Evolutionary conservation across 257 asterid genomes (phyloP).

Genomic region (Echites panduratus): DNA sequence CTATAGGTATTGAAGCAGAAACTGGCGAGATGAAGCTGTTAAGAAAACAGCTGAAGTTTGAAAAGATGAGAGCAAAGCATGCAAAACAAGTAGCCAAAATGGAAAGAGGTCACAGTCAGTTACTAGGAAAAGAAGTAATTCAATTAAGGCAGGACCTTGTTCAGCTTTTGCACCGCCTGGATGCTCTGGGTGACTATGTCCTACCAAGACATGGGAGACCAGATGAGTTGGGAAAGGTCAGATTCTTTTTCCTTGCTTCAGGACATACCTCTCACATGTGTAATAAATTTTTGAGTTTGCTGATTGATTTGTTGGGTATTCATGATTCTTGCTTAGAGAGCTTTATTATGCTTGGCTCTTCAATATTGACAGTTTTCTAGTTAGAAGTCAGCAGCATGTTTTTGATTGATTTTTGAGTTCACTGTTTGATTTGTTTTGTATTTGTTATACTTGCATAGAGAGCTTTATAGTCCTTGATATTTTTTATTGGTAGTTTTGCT

Average conservation of each 20-base stretch:
- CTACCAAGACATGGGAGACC: conserved; percentile 33
- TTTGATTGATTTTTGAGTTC: conserved; percentile 1
- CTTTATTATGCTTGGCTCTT: not conserved
- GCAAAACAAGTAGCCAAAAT: conserved; percentile 54
- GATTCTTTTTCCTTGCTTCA: conserved; percentile 29
- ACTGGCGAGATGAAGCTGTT: conserved; percentile 47
- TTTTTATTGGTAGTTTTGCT: not conserved
- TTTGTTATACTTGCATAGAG: not conserved
- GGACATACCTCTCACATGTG: conserved; percentile 1
- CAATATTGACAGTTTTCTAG: not conserved
- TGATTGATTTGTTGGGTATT: not conserved
- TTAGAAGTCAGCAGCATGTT: not conserved
- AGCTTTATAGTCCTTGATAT: not conserved
- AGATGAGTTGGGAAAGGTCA: conserved; percentile 58
- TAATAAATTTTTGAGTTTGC: conserved; percentile 3
- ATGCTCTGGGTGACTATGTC: conserved; percentile 40
- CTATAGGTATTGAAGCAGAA: conserved; percentile 28
- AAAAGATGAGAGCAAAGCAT: conserved; percentile 60
- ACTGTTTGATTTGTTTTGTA: not conserved
- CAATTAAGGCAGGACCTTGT: conserved; percentile 48
- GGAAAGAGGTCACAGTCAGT: conserved; percentile 51
- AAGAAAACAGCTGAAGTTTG: conserved; percentile 58
- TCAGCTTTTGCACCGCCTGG: conserved; percentile 47
- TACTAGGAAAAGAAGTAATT: conserved; percentile 50
- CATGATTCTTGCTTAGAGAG: not conserved